Base-by-base conservation (phyloP, 106 monocot genomes). In the Dendrobium chrysotoxum region DNA sequence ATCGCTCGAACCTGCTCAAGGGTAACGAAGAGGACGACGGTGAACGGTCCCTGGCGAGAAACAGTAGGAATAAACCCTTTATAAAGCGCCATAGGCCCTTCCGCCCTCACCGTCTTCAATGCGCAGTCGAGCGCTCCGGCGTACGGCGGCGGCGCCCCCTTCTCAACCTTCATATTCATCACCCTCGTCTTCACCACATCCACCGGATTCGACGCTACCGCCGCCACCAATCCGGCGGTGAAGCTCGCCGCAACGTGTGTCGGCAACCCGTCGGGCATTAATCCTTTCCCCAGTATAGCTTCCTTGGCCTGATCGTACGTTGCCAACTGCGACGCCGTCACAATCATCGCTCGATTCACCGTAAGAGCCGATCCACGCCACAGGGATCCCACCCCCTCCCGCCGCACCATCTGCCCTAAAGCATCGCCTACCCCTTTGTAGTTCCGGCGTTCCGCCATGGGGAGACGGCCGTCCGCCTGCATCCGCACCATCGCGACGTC, bases 401-500 rank as follows among this genome's bases (percentile, higher is more conserved):
- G 26, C 5, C 79, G 58, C 53, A 54, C 86, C 85, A 92, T 92
- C 54, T 81, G 81, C 7, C 42, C 13, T 70, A 89, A 84, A 15
- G 89, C 92, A 80, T 92, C 89, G 45, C 79, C 86, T 53, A 88
- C 92, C 78, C 87, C 77, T 31, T 17, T 20, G 86, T 92, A 92
- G 86, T 89, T 89, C 53, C 89, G 85, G 31, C 89, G 82, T 72
- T 85, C 83, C 4, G 85, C 86, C 3, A 20, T 16, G 31, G 92
- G 92, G 23, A 92, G 92, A 17, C 92, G 81, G 13, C 92, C 92
- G 80, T 92, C 92, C 41, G 89, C 92, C 79, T 92, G 92, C 92
- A 92, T 92, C 77, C 92, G 79, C 35, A 92, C 92, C 92, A 92
- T 92, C 26, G 92, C 92, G 3, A 92, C 89, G 79, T 92, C 92